Evolutionary conservation across 768 basidiomycete species (phyloP).

Genomic region (Lactarius indigo): DNA sequence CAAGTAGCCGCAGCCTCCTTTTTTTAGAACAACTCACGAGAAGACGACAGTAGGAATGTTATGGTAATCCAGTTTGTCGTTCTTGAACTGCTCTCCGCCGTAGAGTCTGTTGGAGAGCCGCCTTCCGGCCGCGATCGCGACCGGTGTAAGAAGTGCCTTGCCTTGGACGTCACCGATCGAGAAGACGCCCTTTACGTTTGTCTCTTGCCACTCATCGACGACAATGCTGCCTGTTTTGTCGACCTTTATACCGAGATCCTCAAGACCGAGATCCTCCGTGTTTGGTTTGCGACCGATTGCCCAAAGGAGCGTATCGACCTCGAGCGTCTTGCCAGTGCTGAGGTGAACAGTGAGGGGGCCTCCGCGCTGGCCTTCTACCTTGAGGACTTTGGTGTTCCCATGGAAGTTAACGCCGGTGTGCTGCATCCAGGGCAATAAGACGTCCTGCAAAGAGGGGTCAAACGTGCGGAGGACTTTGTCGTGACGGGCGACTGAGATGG

Average conservation of each 20-base stretch:
- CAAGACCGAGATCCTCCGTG: slow-evolving; percentile 75
- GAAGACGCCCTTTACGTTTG: slow-evolving; percentile 63
- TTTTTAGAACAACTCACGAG: slow-evolving; percentile 57
- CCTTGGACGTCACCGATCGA: slow-evolving; percentile 93
- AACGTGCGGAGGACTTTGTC: slow-evolving; percentile 92
- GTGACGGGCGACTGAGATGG: slow-evolving; percentile 84
- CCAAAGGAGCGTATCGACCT: slow-evolving; percentile 89
- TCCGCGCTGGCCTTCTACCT: slow-evolving; percentile 72
- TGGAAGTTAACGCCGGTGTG: slow-evolving; percentile 91
- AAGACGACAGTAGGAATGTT: slow-evolving; percentile 96
- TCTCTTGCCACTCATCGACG: slow-evolving; percentile 91
- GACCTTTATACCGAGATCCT: slow-evolving; percentile 70
- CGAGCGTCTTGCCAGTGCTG: slow-evolving; percentile 68
- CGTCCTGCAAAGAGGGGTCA: slow-evolving; percentile 82
- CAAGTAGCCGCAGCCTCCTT: neutral
- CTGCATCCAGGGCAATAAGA: slow-evolving; percentile 87
- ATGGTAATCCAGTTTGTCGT: slow-evolving; percentile 83
- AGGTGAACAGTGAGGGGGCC: slow-evolving; percentile 72
- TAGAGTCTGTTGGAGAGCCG: slow-evolving; percentile 87
- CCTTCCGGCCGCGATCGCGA: slow-evolving; percentile 95
- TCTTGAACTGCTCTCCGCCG: slow-evolving; percentile 79
- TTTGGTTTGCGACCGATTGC: slow-evolving; percentile 87
- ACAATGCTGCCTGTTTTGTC: slow-evolving; percentile 79
- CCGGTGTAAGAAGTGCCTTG: slow-evolving; percentile 90
- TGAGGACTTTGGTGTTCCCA: slow-evolving; percentile 67